Evolutionary conservation across 495 filamentous ascomycete species (phyloP).

Genomic region (Annulohypoxylon bovei): DNA sequence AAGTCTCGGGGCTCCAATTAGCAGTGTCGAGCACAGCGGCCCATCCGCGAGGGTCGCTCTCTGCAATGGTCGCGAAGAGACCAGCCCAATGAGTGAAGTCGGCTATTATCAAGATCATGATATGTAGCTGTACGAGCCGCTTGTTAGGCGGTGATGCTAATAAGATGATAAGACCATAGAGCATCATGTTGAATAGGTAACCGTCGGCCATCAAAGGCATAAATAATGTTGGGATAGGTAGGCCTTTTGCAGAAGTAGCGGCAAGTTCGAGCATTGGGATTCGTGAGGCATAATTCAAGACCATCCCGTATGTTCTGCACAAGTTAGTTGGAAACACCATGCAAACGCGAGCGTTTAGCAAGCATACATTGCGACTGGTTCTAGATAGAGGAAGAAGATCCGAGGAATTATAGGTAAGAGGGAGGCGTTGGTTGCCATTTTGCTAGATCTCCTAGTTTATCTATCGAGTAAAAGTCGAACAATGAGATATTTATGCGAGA

Average conservation of each 20-base stretch:
- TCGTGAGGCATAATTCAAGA: constrained; percentile 21
- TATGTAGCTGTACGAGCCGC: constrained; percentile 31
- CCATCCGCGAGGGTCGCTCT: constrained; percentile 35
- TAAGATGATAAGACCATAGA: constrained; percentile 55
- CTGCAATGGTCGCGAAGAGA: constrained; percentile 35
- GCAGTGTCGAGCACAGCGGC: constrained; percentile 28
- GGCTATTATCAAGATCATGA: constrained; percentile 27
- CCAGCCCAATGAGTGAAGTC: constrained; percentile 40
- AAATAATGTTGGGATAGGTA: constrained; percentile 21
- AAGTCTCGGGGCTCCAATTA: constrained; percentile 19
- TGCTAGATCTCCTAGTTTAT: neutral
- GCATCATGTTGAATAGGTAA: constrained; percentile 46
- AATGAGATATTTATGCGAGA: neutral
- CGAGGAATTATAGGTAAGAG: constrained; percentile 34
- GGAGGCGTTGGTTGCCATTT: constrained; percentile 40
- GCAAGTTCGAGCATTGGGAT: constrained; percentile 27
- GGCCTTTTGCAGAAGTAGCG: constrained; percentile 3
- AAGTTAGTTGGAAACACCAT: neutral
- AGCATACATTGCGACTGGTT: constrained; percentile 35
- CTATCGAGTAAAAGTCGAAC: neutral
- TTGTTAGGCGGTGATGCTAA: constrained; percentile 34
- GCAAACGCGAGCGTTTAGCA: neutral
- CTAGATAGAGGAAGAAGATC: constrained; percentile 41
- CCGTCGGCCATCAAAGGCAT: constrained; percentile 14
- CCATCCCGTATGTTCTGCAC: constrained; percentile 35